Base-by-base conservation (phyloP, 2,329 filamentous ascomycete genomes). In the Curvularia hawaiiensis region DNA sequence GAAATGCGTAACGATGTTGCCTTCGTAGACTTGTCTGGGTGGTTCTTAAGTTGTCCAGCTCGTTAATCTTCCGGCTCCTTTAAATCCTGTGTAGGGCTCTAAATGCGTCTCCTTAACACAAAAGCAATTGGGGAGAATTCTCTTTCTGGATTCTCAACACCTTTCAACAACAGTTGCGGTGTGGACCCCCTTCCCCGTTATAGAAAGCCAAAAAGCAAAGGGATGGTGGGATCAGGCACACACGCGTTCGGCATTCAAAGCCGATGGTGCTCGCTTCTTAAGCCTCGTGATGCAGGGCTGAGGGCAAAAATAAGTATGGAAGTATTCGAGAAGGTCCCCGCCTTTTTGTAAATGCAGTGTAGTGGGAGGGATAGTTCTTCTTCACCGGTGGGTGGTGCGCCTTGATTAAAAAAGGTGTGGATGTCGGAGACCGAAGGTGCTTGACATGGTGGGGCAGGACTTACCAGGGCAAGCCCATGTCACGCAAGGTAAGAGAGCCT, bases 361-460 rank as follows among this genome's bases (percentile, higher is more conserved):
- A 28, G 24, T 43, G 14, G 24, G 9, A n/a, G 24, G 40, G 22
- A 14, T 43, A 14, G 22, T 43, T 26, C 14, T 26, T 43, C 22
- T 10, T 41, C 24, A 20, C 20, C 6, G 5, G 40, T 3, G 40
- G 40, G 12, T 10, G 40, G 6, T 43, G 22, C 22, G 24, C 14
- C 22, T 43, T n/a, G 12, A 6, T 16, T 26, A 7, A 38, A 16
- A 38, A 38, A 38, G 16, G 35, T 38, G 35, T 26, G 6, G 12
- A 28, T 43, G 14, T 50, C 35, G 47, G 47, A 46, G 53, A 39
- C 26, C 16, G 48, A 56, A 33, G 40, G 28, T 46, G 53, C 33
- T 35, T 33, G 26, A 5, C 18, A 33, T n/a, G 28, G 47, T 52
- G 40, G 53, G 47, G 53, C n/a, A 48, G 30, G 6, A 24, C 16